phyloP scores from a whole-genome alignment of 192 early-diverging fungal species.

The Coemansia sp. region DNA sequence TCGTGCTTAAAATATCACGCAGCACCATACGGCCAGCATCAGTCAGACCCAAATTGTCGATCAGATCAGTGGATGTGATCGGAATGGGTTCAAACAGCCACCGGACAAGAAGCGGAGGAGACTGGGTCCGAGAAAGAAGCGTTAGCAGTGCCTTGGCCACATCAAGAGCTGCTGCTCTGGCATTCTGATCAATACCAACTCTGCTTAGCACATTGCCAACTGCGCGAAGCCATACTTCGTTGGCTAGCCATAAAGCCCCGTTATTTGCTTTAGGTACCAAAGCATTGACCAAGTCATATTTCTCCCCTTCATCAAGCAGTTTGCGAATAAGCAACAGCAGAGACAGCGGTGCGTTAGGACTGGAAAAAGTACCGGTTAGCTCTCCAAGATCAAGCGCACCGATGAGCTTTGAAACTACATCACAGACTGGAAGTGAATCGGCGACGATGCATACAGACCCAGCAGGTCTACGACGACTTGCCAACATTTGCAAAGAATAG shows the following conservation, averaged over 20 bases:
- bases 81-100: slow-evolving; percentile 11
- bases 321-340: not conserved
- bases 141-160: not conserved
- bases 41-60: not conserved
- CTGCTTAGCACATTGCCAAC: not conserved
- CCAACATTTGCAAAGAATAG: slow-evolving; percentile 13
- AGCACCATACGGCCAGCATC: slow-evolving; percentile 14
- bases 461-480: not conserved
- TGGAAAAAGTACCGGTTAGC: not conserved
- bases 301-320: not conserved
- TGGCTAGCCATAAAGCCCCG: not conserved
- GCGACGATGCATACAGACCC: not conserved
- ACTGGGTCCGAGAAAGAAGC: slow-evolving; percentile 3
- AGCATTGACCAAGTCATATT: not conserved
- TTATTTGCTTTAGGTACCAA: not conserved
- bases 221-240: not conserved
- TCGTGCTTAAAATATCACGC: slow-evolving; percentile 13
- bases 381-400: slow-evolving; percentile 11
- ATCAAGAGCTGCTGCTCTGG: slow-evolving; percentile 2
- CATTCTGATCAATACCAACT: slow-evolving; percentile 1
- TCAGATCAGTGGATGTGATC: not conserved
- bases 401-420: not conserved
- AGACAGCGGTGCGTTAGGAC: no score
- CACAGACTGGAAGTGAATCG: not conserved
- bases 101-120: slow-evolving; percentile 4